Base-by-base conservation (phyloP, 1,139 yeast species). In the Zygosaccharomyces sapae region DNA sequence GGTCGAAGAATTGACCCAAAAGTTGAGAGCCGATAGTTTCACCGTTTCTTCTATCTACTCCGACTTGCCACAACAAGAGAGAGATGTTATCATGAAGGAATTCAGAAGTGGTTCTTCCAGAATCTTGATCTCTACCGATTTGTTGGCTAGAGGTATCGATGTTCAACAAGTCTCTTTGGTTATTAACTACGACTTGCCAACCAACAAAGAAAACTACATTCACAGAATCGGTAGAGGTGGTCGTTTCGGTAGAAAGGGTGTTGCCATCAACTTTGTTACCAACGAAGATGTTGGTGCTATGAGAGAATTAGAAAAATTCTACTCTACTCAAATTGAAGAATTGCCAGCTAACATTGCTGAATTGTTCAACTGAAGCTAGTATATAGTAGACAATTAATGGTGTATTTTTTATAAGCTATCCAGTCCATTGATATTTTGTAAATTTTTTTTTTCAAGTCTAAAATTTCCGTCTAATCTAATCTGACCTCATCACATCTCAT, bases 141-240 rank as follows among this genome's bases (percentile, higher is more conserved):
- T 92, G 73, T 86, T 90, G 76, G 98, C 98, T 66, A 87, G 98
- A 81, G 98, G 98, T 84, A 90, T 92, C 66, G 98, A 92, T 77
- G 96, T 92, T 60, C 98, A 92, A 80, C 98, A 92, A 76, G 97
- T 92, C 59, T 90, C 97, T 48, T 79, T 92, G 69, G 98, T 92
- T 67, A 90, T 92, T 72, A 92, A 92, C 83, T 92, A 86, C 78
- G 98, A 92, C 73, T 80, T 92, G 72, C 98, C 98, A 65, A 79
- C 89, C 68, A 88, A 90, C 83, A 86, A 89, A 74, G 97, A 92
- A 77, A 90, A 92, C 85, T 92, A 92, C 74, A 88, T 92, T 70
- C 98, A 92, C 80, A 86, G 98, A 83, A 92, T 92, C 68, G 98
- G 98, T 82, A 87, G 98, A 81, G 95, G 96, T 79, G 98, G 98